Conservation (phyloP, 2,329 filamentous ascomycete species). For the Sporothrix pseudoabietina region DNA sequence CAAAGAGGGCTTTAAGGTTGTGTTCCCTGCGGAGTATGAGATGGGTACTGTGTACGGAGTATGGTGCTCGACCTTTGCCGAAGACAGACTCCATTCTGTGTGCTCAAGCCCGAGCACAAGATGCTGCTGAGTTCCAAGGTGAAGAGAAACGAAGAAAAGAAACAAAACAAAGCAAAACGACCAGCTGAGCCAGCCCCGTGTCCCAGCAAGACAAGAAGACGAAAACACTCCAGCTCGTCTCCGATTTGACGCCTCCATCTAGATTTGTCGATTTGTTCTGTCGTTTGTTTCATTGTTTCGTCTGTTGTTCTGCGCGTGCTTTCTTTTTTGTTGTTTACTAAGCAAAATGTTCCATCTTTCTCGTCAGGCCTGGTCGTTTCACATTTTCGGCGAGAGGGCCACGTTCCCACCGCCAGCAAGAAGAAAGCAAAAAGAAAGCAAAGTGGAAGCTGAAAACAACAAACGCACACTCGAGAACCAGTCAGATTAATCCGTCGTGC, state of each 20-base stretch:
- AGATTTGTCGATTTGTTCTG: background rate
- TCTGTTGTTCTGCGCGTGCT: background rate
- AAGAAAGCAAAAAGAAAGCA: background rate
- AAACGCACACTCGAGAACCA: background rate
- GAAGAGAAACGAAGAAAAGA: background rate
- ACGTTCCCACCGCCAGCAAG: background rate
- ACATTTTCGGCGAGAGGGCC: background rate
- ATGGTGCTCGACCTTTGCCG: background rate
- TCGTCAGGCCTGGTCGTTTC: conserved; percentile 1
- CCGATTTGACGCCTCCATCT: background rate
- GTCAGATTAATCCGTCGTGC: background rate
- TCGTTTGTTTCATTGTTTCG: background rate
- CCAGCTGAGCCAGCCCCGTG: background rate
- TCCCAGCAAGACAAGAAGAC: background rate
- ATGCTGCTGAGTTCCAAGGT: background rate
- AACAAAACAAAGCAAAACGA: background rate
- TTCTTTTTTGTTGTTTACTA: background rate
- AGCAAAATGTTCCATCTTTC: background rate
- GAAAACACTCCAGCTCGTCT: background rate
- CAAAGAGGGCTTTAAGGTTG: background rate
- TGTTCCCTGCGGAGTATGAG: background rate
- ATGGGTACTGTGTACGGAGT: background rate
- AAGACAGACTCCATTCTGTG: background rate
- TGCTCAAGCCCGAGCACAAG: background rate
- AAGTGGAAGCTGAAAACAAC: background rate